These are phyloP conservation scores for Acrodontium crateriforme DNA, from an alignment of 2,329 filamentous ascomycete species.

Conservation along the genomic window DNA sequence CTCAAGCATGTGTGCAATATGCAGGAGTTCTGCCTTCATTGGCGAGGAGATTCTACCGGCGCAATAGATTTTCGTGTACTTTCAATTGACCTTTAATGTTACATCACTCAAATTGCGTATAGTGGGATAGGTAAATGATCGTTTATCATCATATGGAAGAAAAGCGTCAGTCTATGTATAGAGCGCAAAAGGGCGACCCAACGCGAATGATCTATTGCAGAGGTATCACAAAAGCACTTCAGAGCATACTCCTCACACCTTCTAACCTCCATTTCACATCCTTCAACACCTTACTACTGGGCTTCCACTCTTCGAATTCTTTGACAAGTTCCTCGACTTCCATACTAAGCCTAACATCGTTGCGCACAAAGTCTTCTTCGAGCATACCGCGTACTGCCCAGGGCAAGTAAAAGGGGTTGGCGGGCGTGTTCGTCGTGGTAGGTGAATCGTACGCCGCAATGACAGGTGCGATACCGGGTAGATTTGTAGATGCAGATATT, in stretches of 20 bases:
- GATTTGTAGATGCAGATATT: conserved; percentile 7
- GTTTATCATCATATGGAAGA: too few relatives aligned
- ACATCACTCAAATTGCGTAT: too few relatives aligned
- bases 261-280: conserved; percentile 93
- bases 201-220: too few relatives aligned
- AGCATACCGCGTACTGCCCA: conserved; percentile 92
- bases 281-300: conserved; percentile 75
- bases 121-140: too few relatives aligned
- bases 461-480: conserved; percentile 19
- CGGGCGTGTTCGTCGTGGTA: conserved; percentile 14
- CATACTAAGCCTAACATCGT: conserved; percentile 46
- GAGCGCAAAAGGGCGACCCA: too few relatives aligned
- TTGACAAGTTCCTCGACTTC: conserved; percentile 70
- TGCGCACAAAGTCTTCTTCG: conserved; percentile 82
- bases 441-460: conserved; percentile 27
- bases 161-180: too few relatives aligned
- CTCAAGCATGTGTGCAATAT: too few relatives aligned
- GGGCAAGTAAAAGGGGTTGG: conserved; percentile 81
- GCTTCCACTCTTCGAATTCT: conserved; percentile 91
- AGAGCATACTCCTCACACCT: conserved; percentile 74
- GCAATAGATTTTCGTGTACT: too few relatives aligned
- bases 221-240: too few relatives aligned
- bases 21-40: too few relatives aligned
- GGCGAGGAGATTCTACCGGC: too few relatives aligned
- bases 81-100: too few relatives aligned